Evolutionary conservation across 495 filamentous ascomycete genomes (phyloP).

Genomic region (Daldinia grandis): DNA sequence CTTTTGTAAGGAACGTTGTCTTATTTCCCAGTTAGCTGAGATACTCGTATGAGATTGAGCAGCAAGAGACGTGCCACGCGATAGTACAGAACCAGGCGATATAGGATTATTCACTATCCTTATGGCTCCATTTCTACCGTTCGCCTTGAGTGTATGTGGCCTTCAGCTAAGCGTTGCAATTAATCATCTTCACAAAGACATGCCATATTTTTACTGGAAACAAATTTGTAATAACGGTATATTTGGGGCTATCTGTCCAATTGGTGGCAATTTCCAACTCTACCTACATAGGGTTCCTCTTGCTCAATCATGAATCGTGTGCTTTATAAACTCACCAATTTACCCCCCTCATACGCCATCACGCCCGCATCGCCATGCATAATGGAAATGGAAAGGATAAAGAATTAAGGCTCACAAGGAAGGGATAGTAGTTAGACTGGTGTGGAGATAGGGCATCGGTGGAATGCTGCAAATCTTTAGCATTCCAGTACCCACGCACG

Average conservation of each 20-base stretch:
- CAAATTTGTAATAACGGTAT: background rate
- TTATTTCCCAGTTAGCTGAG: background rate
- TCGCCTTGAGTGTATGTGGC: too few relatives aligned
- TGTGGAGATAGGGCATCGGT: background rate
- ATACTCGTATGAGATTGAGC: background rate
- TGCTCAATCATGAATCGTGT: background rate
- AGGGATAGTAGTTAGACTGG: slow-evolving; percentile 1
- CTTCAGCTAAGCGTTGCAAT: too few relatives aligned
- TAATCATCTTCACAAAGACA: background rate
- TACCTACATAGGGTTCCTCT: slow-evolving; percentile 15
- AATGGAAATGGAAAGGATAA: slow-evolving; percentile 22
- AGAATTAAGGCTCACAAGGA: slow-evolving; percentile 6
- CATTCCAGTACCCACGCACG: slow-evolving; percentile 26
- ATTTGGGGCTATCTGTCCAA: slow-evolving; percentile 2
- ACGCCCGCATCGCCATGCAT: slow-evolving; percentile 37
- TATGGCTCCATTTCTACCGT: too few relatives aligned
- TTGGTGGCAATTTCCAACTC: slow-evolving; percentile 13
- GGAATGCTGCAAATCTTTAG: slow-evolving; percentile 22
- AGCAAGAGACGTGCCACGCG: background rate
- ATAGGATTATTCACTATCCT: too few relatives aligned
- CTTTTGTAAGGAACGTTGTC: background rate
- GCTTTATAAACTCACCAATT: slow-evolving; percentile 16
- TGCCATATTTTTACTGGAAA: background rate
- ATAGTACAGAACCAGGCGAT: background rate
- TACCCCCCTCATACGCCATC: slow-evolving; percentile 14